phyloP scores from a whole-genome alignment of 108 stramenopile species.

The Craspedostauros australis region DNA sequence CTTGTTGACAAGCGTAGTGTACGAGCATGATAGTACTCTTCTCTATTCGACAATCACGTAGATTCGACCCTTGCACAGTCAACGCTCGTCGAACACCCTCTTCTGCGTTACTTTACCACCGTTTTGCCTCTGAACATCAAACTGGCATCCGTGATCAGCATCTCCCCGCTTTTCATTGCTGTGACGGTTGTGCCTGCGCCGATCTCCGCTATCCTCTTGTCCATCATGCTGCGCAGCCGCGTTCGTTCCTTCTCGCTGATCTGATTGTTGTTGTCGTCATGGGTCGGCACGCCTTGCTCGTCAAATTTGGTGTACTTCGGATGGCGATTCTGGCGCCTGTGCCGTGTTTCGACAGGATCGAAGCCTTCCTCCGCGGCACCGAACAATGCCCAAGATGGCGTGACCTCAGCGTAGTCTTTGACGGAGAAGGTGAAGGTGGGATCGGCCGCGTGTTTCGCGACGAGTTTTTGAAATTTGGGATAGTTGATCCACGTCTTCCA shows the following conservation, averaged over 20 bases:
- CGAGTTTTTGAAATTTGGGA: constrained; percentile 82
- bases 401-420: constrained; percentile 82
- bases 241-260: constrained; percentile 41
- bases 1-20: too few species aligned
- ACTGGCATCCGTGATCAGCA: constrained; percentile 67
- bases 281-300: constrained; percentile 70
- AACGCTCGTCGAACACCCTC: too few species aligned
- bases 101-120: constrained; percentile 6
- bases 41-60: too few species aligned
- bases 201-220: constrained; percentile 54
- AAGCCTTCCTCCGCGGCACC: constrained; percentile 91
- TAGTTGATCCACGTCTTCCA: constrained; percentile 99
- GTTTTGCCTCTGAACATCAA: constrained; percentile 78
- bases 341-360: constrained; percentile 85
- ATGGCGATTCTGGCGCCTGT: constrained; percentile 74
- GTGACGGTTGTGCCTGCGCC: constrained; percentile 66
- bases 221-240: constrained; percentile 50
- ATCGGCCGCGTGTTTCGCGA: constrained; percentile 32
- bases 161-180: constrained; percentile 67
- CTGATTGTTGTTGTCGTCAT: constrained; percentile 58
- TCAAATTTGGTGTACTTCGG: constrained; percentile 78
- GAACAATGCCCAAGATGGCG: constrained; percentile 89
- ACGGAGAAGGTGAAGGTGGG: constrained; percentile 68
- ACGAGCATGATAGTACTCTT: too few species aligned
- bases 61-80: too few species aligned